Base-by-base conservation (phyloP, 345 rosid genomes). In the Turnera subulata region DNA sequence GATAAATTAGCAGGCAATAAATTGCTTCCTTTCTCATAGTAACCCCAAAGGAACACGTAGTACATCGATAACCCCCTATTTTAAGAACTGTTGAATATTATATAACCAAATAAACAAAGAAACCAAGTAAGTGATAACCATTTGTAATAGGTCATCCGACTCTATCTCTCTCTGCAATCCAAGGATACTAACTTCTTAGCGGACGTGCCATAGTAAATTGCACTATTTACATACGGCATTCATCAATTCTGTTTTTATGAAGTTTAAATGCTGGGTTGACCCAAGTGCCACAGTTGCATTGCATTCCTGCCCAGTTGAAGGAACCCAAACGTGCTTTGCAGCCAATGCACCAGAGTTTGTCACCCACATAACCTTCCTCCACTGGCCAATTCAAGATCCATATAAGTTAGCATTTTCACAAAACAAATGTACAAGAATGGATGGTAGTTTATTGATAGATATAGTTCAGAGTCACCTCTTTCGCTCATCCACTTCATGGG, bases 401-500 rank as follows among this genome's bases (percentile, higher is more conserved):
- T 40, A 13, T 17, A 2, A 18, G 16, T 53, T 21, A 54, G 50
- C 47, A 59, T 35, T 58, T 24, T 59, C n/a, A 56, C 15, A 18
- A 2, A 13, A 2, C 39, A 43, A n/a, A 19, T 4, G 15, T 1
- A 38, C 25, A 21, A 1, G 23, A 62, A 2, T 15, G 4, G 10
- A 15, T 11, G 13, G 17, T 15, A 46, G n/a, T 29, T 13, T 25
- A 12, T 48, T 29, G n/a, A 44, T 11, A 17, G 29, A 9, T 21
- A 17, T 7, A 43, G 33, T 39, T 11, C 14, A 53, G 1, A 26
- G 9, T 65, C 22, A 84, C 91, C 86, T 64, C 83, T 61, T 67
- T 86, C 35, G 4, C 5, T 67, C 98, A 91, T 91, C 98, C 98
- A 88, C 73, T 85, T 88, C 92, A 91, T 75, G 56, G 98, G 94